A percentile compares a stretch with the other conserved stretches of the same genome.
phyloP scores from a whole-genome alignment of 1,139 yeast species.

The Hanseniaspora gamundiae region DNA sequence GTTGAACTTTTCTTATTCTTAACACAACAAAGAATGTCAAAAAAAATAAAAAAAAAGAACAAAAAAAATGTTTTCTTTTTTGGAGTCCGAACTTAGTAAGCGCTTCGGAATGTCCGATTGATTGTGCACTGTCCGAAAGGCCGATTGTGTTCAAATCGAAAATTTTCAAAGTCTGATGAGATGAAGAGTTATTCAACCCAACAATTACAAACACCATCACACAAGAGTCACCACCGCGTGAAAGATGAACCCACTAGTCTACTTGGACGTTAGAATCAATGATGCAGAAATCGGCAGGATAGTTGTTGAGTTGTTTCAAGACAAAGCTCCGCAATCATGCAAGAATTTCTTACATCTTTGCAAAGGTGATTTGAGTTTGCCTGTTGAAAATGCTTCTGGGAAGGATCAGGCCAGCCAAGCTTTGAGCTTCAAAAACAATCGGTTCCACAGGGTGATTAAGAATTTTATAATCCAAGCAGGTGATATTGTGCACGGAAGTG shows the following conservation, averaged over 20 bases:
- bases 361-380: conserved; percentile 26
- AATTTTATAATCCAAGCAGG: conserved; percentile 80
- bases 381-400: conserved; percentile 11
- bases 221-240: background rate
- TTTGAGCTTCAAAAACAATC: conserved; percentile 33
- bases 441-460: conserved; percentile 58
- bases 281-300: conserved; percentile 43
- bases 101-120: too few relatives aligned
- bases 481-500: conserved; percentile 34
- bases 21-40: too few relatives aligned
- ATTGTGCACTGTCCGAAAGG: too few relatives aligned
- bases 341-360: conserved; percentile 42
- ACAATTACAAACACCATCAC: background rate
- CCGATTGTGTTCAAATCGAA: too few relatives aligned
- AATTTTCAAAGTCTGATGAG: too few relatives aligned
- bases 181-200: too few relatives aligned
- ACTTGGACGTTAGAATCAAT: conserved; percentile 45
- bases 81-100: too few relatives aligned
- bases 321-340: conserved; percentile 47
- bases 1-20: too few relatives aligned
- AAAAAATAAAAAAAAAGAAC: too few relatives aligned
- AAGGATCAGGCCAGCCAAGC: conserved; percentile 12
- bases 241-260: conserved; percentile 26
- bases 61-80: too few relatives aligned
- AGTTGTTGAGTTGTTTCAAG: conserved; percentile 42